Conservation (phyloP, 306 rosid species). For the Canavalia ensiformis region DNA sequence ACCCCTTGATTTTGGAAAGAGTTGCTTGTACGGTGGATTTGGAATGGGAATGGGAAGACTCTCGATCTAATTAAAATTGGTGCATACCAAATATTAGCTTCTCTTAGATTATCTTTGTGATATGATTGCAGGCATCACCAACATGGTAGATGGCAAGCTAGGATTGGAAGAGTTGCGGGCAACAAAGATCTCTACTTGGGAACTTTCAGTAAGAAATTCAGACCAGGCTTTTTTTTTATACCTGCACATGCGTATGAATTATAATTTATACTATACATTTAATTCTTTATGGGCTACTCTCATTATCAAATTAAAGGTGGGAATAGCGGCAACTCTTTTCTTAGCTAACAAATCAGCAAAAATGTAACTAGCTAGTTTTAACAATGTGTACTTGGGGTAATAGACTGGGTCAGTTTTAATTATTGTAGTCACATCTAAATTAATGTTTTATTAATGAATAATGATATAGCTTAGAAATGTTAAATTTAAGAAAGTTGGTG, state of each 20-base stretch:
- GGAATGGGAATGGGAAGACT: too few relatives aligned
- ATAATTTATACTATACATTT: not conserved
- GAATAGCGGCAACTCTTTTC: too few relatives aligned
- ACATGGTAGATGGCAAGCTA: constrained; percentile 98
- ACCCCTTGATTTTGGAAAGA: too few relatives aligned
- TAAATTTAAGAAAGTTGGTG: not conserved
- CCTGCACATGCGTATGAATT: not conserved
- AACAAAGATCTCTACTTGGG: constrained; percentile 91
- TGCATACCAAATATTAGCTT: not conserved
- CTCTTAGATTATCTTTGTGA: constrained; percentile 2
- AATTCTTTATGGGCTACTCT: too few relatives aligned
- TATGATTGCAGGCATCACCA: constrained; percentile 77
- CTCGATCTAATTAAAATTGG: not conserved
- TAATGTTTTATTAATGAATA: not conserved
- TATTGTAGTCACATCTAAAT: not conserved
- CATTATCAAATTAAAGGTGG: too few relatives aligned
- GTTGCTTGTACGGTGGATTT: too few relatives aligned
- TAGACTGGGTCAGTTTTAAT: not conserved
- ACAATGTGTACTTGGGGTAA: not conserved
- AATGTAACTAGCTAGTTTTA: too few relatives aligned
- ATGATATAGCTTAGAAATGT: not conserved
- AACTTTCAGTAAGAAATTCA: constrained; percentile 71
- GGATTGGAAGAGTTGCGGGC: constrained; percentile 93
- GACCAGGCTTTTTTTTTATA: not conserved
- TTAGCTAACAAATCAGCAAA: not conserved